Evolutionary conservation across 306 rosid genomes (phyloP).

Genomic region (Vigna trinervia): DNA sequence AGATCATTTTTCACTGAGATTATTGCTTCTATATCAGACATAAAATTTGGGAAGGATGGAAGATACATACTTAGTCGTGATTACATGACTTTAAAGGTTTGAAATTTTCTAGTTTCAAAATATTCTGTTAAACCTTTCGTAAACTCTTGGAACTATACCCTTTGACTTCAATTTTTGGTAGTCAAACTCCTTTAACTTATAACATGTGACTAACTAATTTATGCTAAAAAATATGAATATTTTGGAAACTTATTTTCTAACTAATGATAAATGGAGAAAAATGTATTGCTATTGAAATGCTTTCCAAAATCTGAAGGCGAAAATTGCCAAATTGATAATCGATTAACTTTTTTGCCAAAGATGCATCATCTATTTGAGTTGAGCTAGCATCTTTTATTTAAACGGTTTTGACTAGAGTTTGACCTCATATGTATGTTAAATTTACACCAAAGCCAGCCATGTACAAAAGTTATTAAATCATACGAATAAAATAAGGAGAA

Average conservation of each 20-base stretch:
- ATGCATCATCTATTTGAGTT: no score
- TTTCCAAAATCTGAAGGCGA: not conserved
- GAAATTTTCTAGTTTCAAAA: constrained; percentile 23
- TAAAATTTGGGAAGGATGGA: constrained; percentile 90
- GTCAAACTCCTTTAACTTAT: not conserved
- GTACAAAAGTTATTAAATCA: not conserved
- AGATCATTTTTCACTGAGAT: constrained; percentile 98
- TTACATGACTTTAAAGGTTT: constrained; percentile 98
- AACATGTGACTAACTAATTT: not conserved
- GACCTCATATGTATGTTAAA: not conserved
- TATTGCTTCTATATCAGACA: constrained; percentile 97
- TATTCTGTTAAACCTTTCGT: constrained; percentile 27
- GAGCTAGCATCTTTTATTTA: no score
- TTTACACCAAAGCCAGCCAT: not conserved
- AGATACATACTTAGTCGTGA: constrained; percentile 96
- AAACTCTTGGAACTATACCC: constrained; percentile 1
- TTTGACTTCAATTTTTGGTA: not conserved
- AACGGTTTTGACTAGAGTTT: not conserved
- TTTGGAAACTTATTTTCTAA: constrained; percentile 19
- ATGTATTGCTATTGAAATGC: not conserved
- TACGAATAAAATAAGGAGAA: not conserved
- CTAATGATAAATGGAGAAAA: not conserved
- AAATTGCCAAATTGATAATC: not conserved
- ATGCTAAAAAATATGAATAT: not conserved
- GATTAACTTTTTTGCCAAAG: no score